Evolutionary conservation across 306 rosid genomes (phyloP), one percentile per base, ranked within the genome.

Genomic region (Delonix regia): DNA sequence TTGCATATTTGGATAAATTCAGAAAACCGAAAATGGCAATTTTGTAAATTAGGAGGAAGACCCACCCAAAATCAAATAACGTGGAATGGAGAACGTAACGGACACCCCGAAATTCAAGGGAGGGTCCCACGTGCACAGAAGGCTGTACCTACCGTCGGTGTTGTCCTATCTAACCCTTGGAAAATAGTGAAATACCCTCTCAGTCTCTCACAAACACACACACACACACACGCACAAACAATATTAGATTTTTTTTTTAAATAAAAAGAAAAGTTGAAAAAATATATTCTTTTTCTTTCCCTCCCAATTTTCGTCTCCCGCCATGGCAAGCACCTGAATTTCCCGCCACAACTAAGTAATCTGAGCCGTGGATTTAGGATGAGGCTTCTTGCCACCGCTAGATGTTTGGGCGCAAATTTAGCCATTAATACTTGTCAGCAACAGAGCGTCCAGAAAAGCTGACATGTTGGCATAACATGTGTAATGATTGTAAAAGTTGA

Each of bases 91-190:
- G 80, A 75, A 76, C 85, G 87, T 57, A 88, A 85, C 85, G 85
- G 91, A 74, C 85, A 77, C 30, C 85, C 88, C 36, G 87, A 64
- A 82, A 78, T 87, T 80, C 57, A 86, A 79, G 18, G 1, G 83
- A 0, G 85, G 92, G 90, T 22, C 88, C 94, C 94, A 80, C 87
- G 9, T 49, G 70, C 36, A 22, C 69, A 80, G 71, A 78, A 72
- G 76, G 75, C 88, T 88, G 75, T 76, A 87, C 90, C 92, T 77
- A 89, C 88, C 90, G 93, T 86, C 90, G 89, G 97, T 85, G 89
- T 87, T 86, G 97, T 92, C 92, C 84, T 87, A 86, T 90, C 78
- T 84, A 55, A 25, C 15, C 86, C 19, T 81, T 0, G 56, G 83
- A 76, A 80, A 67, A 64, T 33, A 34, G 39, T 4, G 25, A 33